A percentile compares a stretch with the other conserved stretches of the same genome.
Conservation (phyloP, 768 basidiomycete genomes). For the Pleurotus sapidus region DNA sequence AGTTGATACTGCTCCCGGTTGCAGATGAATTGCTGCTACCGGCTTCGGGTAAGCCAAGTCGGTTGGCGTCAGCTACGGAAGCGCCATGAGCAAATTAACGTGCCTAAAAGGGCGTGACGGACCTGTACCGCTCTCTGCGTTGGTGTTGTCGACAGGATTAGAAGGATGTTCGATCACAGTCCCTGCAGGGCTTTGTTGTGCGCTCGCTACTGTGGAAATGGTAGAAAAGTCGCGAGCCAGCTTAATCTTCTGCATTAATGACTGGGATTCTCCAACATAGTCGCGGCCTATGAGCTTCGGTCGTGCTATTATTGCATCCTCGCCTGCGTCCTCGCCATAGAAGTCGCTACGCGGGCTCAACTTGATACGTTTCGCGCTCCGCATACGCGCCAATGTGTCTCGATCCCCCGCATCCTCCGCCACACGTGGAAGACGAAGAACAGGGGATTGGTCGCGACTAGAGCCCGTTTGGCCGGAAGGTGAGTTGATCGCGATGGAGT, state of each 20-base stretch:
- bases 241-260: constrained; percentile 79
- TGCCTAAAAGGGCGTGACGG: too few species aligned
- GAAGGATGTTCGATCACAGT: not conserved
- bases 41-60: constrained; percentile 28
- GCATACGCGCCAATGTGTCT: constrained; percentile 48
- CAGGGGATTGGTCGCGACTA: constrained; percentile 41
- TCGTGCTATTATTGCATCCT: constrained; percentile 44
- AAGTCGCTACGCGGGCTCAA: constrained; percentile 68
- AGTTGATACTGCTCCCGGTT: constrained; percentile 50
- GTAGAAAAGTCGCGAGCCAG: constrained; percentile 77
- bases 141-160: too few species aligned
- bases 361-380: constrained; percentile 80
- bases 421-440: constrained; percentile 47
- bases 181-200: constrained; percentile 27
- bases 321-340: constrained; percentile 48
- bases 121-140: too few species aligned
- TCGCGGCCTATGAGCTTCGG: constrained; percentile 52
- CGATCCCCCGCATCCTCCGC: constrained; percentile 36
- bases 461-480: constrained; percentile 54
- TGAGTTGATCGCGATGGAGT: constrained; percentile 85
- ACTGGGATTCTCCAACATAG: constrained; percentile 75
- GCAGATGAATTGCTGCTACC: constrained; percentile 28
- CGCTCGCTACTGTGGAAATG: constrained; percentile 57
- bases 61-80: constrained; percentile 26
- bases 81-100: constrained; percentile 15